phyloP scores from a whole-genome alignment of 768 basidiomycete genomes.

The Russula earlei region DNA sequence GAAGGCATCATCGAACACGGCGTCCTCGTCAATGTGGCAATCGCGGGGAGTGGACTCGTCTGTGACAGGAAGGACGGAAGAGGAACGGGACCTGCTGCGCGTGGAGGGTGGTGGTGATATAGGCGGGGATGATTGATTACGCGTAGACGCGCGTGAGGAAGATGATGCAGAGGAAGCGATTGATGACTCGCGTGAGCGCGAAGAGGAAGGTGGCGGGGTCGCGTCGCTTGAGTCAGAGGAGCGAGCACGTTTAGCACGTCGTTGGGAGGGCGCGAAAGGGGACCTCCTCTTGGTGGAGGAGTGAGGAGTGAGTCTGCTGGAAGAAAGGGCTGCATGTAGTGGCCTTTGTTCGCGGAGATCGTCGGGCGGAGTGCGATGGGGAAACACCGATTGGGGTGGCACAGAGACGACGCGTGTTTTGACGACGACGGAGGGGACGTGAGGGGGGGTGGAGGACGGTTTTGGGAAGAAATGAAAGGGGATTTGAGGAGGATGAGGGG shows the following conservation, averaged over 20 bases:
- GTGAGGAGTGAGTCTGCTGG: background rate
- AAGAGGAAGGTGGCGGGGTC: conserved; percentile 7
- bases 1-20: conserved; percentile 41
- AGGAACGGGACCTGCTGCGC: conserved; percentile 56
- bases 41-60: conserved; percentile 34
- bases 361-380: background rate
- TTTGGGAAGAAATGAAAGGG: conserved; percentile 28
- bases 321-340: background rate
- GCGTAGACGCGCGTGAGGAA: conserved; percentile 18
- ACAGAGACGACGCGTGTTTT: conserved; percentile 26
- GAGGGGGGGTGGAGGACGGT: conserved; percentile 18
- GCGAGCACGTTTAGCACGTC: conserved; percentile 15
- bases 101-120: conserved; percentile 17
- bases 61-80: conserved; percentile 38
- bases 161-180: conserved; percentile 18
- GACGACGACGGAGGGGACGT: conserved; percentile 19
- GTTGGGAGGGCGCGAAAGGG: background rate
- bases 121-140: conserved; percentile 23
- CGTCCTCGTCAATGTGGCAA: conserved; percentile 46
- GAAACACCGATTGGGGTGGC: background rate
- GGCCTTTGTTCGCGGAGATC: background rate
- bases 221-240: conserved; percentile 14
- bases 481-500: conserved; percentile 1
- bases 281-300: background rate
- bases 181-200: conserved; percentile 11